Evolutionary conservation across 495 filamentous ascomycete species (phyloP), one percentile per base, ranked within the genome.

Genomic region (Poronia punctata): DNA sequence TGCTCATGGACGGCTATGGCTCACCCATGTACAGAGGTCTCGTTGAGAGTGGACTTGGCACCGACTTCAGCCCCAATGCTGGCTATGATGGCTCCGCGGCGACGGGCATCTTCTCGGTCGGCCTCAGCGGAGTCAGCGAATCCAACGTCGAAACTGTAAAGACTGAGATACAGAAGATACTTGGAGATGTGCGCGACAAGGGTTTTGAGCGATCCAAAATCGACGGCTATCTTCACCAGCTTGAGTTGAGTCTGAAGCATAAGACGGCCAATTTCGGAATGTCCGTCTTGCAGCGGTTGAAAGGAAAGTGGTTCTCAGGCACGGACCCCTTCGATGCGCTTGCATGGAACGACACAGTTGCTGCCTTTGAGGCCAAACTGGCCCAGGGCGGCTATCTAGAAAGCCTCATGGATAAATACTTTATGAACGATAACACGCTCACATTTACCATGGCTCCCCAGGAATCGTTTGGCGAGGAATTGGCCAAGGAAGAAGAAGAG

Each of bases 361-460:
- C 78, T 22, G 79, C 80, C 9, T 97, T 97, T 61, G 82, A 95
- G 60, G 63, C 64, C 4, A 69, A 78, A 51, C 81, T 82, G 46
- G 74, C 74, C 14, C 67, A 84, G 56, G 79, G 79, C 9, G 72
- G 76, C 24, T 96, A 96, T 55, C 71, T 98, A 6, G 88, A 96
- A 54, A 71, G 78, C 3, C 59, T 98, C 45, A 66, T 97, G 52
- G 77, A 95, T 46, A 93, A 93, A 55, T 96, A 97, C 54, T 65
- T 97, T 9, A 58, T 95, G 29, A 93, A 88, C 47, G 84, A 89
- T 52, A 80, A 82, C 20, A 88, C 80, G 17, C 65, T 97, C 45
- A 88, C 84, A 1, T 96, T 97, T 60, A 96, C 88, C 0, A 98
- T 98, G 92, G 81, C 80, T 9, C 93, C 92, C 2, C 85, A 82